Evolutionary conservation across 352 stramenopile genomes (phyloP), one percentile per base, ranked within the genome.

Genomic region (Hyaloperonospora arabidopsidis): DNA sequence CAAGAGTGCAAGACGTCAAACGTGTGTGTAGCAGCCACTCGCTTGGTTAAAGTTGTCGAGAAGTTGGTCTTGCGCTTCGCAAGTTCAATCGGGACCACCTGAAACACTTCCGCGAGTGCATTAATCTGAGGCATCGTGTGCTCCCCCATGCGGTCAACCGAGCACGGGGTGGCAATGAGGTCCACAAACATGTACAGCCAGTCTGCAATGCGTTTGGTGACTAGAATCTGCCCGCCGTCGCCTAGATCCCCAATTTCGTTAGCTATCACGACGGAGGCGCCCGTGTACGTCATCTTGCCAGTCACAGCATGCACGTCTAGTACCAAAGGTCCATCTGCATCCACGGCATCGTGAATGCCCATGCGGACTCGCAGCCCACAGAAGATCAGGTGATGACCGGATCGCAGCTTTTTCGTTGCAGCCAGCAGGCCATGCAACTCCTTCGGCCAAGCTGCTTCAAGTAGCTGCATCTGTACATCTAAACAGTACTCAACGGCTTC

Each of bases 401-500:
- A 50, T 2, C 70, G 70, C 12, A 65, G 57, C 19, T 65, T 71
- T 32, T 68, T 66, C 0, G 74, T 83, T 2, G 70, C 74, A 15
- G 67, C 50, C 15, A 79, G 49, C 18, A 71, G 43, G 15, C 58
- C 50, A 19, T 78, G 59, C 41, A 85, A 34, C 17, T 80, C 71
- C 25, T 74, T 79, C 0, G 74, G 72, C 74, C 74, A 85, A 4
- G 54, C 34, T 14, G 70, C 70, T 2, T 62, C 63, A 18, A 85
- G 45, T 4, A 85, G 32, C 29, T 79, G 56, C 47, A 80, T 49
- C 40, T 86, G 75, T 12, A 83, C 71, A 29, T 83, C 70, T 22
- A 85, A 49, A 38, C 70, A 83, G 23, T 85, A 85, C 36, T 79
- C 74, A 11, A 81, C 56, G 5, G 74, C 74, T 23, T 85, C 74